Conservation (phyloP, 164 flowering plant species). For the Warburgia ugandensis region DNA sequence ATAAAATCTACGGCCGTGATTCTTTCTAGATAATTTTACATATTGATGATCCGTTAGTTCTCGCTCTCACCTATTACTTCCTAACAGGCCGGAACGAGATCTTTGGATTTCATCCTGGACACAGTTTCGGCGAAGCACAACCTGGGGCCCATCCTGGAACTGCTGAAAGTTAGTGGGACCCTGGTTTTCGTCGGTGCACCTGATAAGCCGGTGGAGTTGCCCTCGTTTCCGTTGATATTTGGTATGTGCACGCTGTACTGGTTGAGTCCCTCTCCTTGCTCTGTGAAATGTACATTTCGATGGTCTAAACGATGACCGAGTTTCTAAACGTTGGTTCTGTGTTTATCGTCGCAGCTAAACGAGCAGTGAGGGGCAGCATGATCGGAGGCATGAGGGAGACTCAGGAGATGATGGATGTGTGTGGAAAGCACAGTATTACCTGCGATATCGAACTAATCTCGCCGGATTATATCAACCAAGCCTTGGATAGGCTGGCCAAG, state of each 20-base stretch:
- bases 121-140: conserved; percentile 39
- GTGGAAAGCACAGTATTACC: conserved; percentile 16
- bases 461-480: conserved; percentile 19
- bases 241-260: conserved; percentile 21
- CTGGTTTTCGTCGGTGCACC: conserved; percentile 40
- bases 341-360: conserved; percentile 9
- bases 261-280: no score
- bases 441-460: conserved; percentile 21
- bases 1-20: not conserved
- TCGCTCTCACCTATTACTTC: no score
- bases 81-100: conserved; percentile 30
- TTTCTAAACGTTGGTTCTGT: no score
- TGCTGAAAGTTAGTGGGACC: conserved; percentile 37
- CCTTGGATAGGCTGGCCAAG: conserved; percentile 12
- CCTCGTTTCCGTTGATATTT: conserved; percentile 25
- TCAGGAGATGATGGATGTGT: conserved; percentile 20
- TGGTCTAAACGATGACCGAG: no score
- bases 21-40: not conserved
- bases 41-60: no score
- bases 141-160: conserved; percentile 26
- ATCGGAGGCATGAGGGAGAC: conserved; percentile 24
- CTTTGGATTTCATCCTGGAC: conserved; percentile 43
- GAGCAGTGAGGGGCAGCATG: conserved; percentile 10
- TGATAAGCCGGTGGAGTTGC: conserved; percentile 33
- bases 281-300: not conserved